Base-by-base conservation (phyloP, 2,329 filamentous ascomycete species). In the Pseudogymnoascus destructans region DNA sequence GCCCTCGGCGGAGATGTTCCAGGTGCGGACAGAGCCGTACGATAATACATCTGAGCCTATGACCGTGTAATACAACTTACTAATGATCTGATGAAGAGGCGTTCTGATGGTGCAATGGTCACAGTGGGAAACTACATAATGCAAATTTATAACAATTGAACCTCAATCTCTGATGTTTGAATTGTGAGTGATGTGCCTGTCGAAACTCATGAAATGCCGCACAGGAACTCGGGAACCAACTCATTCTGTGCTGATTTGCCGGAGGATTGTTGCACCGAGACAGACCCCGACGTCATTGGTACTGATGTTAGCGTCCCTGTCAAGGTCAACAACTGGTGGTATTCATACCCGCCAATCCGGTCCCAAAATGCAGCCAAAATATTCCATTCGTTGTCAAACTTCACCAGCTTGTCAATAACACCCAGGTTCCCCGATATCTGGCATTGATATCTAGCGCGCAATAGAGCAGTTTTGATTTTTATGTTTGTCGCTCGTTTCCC, bases 1-100 rank as follows among this genome's bases (percentile, higher is more conserved):
- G 68, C 66, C 9, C 60, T 71, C 30, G 66, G 69, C 58, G 59
- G 59, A 23, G 62, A 63, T 36, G 61, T 64, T 15, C 60, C 23
- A 35, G n/a, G n/a, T 33, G 19, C 32, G 21, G 46, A 52, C 25
- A 52, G 25, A 32, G 46, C 46, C 46, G 46, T 52, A 25, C 46
- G 25, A 52, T 52, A 19, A 52, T 49, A 49, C 42, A 52, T 32
- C 11, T 52, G 46, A 52, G n/a, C 46, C 46, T 13, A 19, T 52
- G 46, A 52, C 46, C n/a, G 46, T 52, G 46, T 52, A 52, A 52
- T 32, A 30, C 46, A 30, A 46, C 7, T 30, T 52, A 52, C 46
- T 52, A 52, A 52, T 32, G 46, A 52, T 52, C 25, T 32, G 25
- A 52, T 52, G 25, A 52, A 13, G 46, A 52, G 46, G 46, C 25